Percentiles rank a stretch among this genome's conserved stretches.
These are phyloP conservation scores for Myxozyma melibiosi DNA, from an alignment of 805 yeast species.

Conservation along the genomic window DNA sequence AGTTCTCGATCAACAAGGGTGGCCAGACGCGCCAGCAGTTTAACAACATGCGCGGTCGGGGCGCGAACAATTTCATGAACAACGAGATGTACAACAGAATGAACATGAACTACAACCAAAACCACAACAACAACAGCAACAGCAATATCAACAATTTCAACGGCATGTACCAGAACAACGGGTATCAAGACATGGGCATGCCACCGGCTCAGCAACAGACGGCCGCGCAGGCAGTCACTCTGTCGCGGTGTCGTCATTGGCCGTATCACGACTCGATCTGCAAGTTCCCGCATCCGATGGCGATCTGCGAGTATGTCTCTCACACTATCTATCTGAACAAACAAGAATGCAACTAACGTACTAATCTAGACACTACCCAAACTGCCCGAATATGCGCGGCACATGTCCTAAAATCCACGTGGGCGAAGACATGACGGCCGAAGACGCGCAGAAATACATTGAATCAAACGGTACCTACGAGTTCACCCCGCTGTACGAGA, in stretches of 20 bases:
- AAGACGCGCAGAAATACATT: slow-evolving; percentile 55
- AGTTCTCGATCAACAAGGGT: slow-evolving; percentile 1
- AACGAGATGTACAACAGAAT: not conserved
- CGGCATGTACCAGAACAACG: not conserved
- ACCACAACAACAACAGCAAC: not conserved
- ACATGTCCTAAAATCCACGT: slow-evolving; percentile 84
- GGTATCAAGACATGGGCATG: not conserved
- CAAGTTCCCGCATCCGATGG: slow-evolving; percentile 77
- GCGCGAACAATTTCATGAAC: slow-evolving; percentile 1
- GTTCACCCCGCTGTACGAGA: slow-evolving; percentile 16
- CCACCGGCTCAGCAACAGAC: not conserved
- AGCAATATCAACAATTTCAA: not conserved
- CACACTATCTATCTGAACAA: not conserved
- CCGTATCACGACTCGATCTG: slow-evolving; percentile 50
- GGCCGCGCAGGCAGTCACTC: not conserved
- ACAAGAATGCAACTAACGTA: not conserved
- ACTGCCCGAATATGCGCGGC: slow-evolving; percentile 77
- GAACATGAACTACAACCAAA: not conserved
- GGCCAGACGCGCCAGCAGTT: not conserved
- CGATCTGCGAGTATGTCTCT: slow-evolving; percentile 58
- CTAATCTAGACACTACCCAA: slow-evolving; percentile 51
- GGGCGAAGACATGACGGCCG: slow-evolving; percentile 71
- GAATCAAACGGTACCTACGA: slow-evolving; percentile 44
- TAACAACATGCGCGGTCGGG: not conserved
- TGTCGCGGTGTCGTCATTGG: slow-evolving; percentile 42